These are phyloP conservation scores for Apiospora malaysiana DNA, from an alignment of 2,329 filamentous ascomycete genomes.

Conservation along the genomic window DNA sequence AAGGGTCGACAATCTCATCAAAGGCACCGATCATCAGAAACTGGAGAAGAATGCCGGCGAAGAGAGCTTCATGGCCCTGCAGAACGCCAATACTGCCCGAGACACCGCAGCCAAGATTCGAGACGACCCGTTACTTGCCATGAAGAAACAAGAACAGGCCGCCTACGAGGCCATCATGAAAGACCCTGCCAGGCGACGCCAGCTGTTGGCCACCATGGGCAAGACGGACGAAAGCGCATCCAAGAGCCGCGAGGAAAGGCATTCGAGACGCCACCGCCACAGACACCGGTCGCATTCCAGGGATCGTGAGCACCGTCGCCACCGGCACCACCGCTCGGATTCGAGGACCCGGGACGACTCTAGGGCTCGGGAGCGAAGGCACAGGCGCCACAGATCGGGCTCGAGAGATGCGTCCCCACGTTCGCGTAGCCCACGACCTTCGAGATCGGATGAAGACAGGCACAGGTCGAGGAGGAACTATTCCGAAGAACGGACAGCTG, in stretches of 20 bases:
- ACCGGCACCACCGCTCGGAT: slow-evolving; percentile 42
- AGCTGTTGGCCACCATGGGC: slow-evolving; percentile 70
- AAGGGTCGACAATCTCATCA: slow-evolving; percentile 81
- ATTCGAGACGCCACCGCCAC: slow-evolving; percentile 49
- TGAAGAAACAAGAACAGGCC: slow-evolving; percentile 89
- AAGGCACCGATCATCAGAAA: slow-evolving; percentile 80
- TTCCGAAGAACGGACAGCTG: slow-evolving; percentile 26
- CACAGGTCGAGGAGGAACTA: slow-evolving; percentile 34
- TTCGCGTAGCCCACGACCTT: slow-evolving; percentile 43
- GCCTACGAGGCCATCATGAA: slow-evolving; percentile 82
- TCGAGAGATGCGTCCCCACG: slow-evolving; percentile 48
- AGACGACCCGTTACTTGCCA: slow-evolving; percentile 89
- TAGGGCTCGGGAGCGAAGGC: slow-evolving; percentile 46
- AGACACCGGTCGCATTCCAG: slow-evolving; percentile 42
- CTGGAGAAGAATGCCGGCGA: slow-evolving; percentile 75
- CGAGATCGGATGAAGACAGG: slow-evolving; percentile 43
- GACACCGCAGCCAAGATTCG: slow-evolving; percentile 87
- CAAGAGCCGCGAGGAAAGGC: slow-evolving; percentile 50
- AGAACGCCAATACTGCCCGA: slow-evolving; percentile 74
- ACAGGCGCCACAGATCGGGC: slow-evolving; percentile 51
- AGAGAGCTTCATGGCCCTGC: slow-evolving; percentile 65
- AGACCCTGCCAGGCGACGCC: slow-evolving; percentile 70
- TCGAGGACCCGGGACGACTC: slow-evolving; percentile 47
- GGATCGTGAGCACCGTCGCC: slow-evolving; percentile 51
- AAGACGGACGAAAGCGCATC: slow-evolving; percentile 53